Base-by-base conservation (phyloP, 2,329 filamentous ascomycete genomes). In the Immersiporthe knoxdaviesiana region DNA sequence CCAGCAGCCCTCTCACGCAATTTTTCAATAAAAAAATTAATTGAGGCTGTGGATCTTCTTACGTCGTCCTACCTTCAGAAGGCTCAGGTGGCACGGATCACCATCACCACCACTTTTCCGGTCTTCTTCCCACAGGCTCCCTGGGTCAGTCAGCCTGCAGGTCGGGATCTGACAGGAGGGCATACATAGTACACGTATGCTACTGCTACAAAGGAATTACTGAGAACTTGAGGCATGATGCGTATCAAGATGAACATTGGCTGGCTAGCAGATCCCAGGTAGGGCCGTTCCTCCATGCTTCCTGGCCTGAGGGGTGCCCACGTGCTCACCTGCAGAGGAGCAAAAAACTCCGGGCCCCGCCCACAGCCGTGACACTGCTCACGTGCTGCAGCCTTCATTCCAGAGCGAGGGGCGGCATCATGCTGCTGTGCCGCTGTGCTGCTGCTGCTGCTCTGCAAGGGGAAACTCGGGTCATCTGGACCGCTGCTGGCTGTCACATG, bases 291-390 rank as follows among this genome's bases (percentile, higher is more conserved):
- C 32, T 35, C 30, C 52, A 30, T 39, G 27, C 54, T 56, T 65
- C 44, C 66, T 63, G 32, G 60, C 69, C 69, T 60, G 47, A 66
- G 67, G 69, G 60, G 63, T 71, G 67, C 69, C 69, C 69, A 69
- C 67, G 67, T 69, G 54, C 66, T 54, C 69, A 62, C 16, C 7
- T 61, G n/a, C 1, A 14, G 52, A 60, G 41, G 32, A n/a, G 35
- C 59, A 52, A 27, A 27, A 54, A n/a, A n/a, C n/a, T n/a, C 50
- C 24, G 27, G 24, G 50, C 14, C 24, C n/a, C 18, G 12, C 21
- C 52, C 54, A 50, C 52, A 14, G 32, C n/a, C 35, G 59, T 41
- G 32, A 27, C 21, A 41, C 60, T 37, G 61, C 41, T 69, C 67
- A 69, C 54, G 63, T 65, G 64, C 64, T 44, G 44, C 32, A 65